These are phyloP conservation scores for Pyrenochaeta sp. DNA, from an alignment of 2,329 filamentous ascomycete species.

Conservation along the genomic window DNA sequence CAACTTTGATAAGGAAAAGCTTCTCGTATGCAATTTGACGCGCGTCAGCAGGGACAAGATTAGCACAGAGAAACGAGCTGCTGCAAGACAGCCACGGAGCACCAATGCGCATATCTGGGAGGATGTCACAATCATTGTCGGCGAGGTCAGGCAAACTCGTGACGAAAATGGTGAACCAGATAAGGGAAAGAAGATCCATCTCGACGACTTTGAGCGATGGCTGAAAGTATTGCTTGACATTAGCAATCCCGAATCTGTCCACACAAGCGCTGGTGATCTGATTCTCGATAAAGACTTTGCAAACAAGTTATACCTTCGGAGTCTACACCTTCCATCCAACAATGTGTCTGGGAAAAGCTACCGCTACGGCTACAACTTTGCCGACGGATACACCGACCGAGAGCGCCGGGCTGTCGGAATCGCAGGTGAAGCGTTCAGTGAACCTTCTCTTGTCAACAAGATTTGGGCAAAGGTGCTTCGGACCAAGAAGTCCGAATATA, in stretches of 20 bases:
- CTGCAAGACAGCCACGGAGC: too few relatives aligned
- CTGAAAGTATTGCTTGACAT: too few relatives aligned
- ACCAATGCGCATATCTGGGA: too few relatives aligned
- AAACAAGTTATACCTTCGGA: background rate
- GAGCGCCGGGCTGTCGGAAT: background rate
- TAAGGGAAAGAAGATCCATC: background rate
- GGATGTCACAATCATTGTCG: too few relatives aligned
- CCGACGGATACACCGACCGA: too few relatives aligned
- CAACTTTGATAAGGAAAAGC: background rate
- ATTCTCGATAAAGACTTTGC: background rate
- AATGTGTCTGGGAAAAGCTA: background rate
- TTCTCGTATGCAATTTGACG: too few relatives aligned
- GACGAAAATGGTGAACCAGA: background rate
- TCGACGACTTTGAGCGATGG: too few relatives aligned
- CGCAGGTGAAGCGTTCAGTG: background rate
- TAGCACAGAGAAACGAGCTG: too few relatives aligned
- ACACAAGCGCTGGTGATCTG: too few relatives aligned
- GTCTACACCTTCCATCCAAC: background rate
- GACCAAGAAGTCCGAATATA: too few relatives aligned
- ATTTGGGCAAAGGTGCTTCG: slow-evolving; percentile 8
- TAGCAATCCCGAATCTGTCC: background rate
- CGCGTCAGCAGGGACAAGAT: too few relatives aligned
- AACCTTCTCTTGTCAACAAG: background rate
- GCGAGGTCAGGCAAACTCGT: background rate
- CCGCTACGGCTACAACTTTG: background rate